Conservation (phyloP, 371 early-diverging fungal species). For the Rhizopus sp. region DNA sequence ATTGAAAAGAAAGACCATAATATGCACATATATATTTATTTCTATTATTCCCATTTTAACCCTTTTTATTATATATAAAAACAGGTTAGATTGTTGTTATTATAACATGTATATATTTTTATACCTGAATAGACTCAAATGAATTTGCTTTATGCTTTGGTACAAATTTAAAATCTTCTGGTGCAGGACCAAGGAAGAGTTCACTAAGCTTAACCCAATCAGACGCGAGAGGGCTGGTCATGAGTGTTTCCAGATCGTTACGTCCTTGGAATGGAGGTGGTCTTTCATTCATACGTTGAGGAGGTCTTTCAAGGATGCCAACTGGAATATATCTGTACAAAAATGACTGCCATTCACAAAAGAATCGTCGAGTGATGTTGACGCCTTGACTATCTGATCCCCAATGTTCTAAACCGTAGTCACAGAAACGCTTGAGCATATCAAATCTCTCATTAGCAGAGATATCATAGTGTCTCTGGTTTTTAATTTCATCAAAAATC, state of each 20-base stretch:
- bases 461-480: conserved; percentile 88
- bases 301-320: conserved; percentile 90
- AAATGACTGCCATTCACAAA: conserved; percentile 95
- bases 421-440: conserved; percentile 80
- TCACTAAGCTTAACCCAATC: conserved; percentile 93
- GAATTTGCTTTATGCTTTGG: conserved; percentile 95
- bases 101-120: background rate
- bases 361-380: conserved; percentile 82
- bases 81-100: background rate
- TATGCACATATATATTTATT: conserved; percentile 3
- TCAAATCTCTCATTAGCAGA: conserved; percentile 90
- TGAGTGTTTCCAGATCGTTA: conserved; percentile 91
- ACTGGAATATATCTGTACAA: conserved; percentile 80
- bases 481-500: conserved; percentile 94
- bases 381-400: conserved; percentile 91
- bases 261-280: conserved; percentile 88
- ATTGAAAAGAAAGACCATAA: background rate
- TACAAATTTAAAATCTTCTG: conserved; percentile 82
- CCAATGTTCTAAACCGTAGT: conserved; percentile 94
- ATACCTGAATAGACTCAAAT: conserved; percentile 55
- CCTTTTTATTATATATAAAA: background rate
- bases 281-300: conserved; percentile 90
- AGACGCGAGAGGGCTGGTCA: conserved; percentile 78
- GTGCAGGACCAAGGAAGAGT: conserved; percentile 82
- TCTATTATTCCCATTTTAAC: background rate